phyloP scores from a whole-genome alignment of 1,139 yeast species.

The Debaryomycetaceae sp. region DNA sequence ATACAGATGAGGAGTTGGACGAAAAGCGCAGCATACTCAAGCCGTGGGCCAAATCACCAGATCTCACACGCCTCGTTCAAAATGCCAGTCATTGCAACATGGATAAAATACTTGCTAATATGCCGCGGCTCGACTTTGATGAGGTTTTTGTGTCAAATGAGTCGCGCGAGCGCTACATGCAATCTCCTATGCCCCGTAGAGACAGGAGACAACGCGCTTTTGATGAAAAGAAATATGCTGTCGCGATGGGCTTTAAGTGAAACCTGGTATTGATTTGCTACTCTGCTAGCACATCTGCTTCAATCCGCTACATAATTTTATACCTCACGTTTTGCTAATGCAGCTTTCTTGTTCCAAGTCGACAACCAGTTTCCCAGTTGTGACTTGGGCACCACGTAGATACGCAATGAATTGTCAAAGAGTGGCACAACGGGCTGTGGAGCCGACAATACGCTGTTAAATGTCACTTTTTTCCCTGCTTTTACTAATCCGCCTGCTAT shows the following conservation, averaged over 20 bases:
- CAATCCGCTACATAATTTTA: background rate
- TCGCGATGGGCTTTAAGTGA: slow-evolving; percentile 39
- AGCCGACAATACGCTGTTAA: slow-evolving; percentile 54
- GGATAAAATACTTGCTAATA: slow-evolving; percentile 63
- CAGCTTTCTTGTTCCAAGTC: slow-evolving; percentile 57
- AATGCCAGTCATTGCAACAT: slow-evolving; percentile 62
- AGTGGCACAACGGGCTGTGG: slow-evolving; percentile 62
- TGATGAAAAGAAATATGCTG: slow-evolving; percentile 39
- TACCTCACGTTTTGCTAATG: slow-evolving; percentile 36
- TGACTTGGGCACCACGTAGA: slow-evolving; percentile 71
- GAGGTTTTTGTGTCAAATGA: slow-evolving; percentile 52
- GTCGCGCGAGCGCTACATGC: slow-evolving; percentile 29
- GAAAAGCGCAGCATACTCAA: slow-evolving; percentile 40
- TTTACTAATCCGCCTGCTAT: slow-evolving; percentile 74
- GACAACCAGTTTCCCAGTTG: slow-evolving; percentile 57
- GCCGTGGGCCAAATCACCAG: slow-evolving; percentile 69
- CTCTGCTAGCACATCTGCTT: slow-evolving; percentile 1
- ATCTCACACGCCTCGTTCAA: slow-evolving; percentile 38
- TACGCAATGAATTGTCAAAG: slow-evolving; percentile 62
- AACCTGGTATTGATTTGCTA: background rate
- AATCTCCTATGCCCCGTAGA: slow-evolving; percentile 37
- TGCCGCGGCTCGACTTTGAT: slow-evolving; percentile 56
- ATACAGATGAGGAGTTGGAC: slow-evolving; percentile 50
- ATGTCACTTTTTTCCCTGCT: slow-evolving; percentile 66
- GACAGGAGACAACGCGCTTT: slow-evolving; percentile 20